Conservation (phyloP, 345 rosid genomes). For the Aquilaria yunnanensis region DNA sequence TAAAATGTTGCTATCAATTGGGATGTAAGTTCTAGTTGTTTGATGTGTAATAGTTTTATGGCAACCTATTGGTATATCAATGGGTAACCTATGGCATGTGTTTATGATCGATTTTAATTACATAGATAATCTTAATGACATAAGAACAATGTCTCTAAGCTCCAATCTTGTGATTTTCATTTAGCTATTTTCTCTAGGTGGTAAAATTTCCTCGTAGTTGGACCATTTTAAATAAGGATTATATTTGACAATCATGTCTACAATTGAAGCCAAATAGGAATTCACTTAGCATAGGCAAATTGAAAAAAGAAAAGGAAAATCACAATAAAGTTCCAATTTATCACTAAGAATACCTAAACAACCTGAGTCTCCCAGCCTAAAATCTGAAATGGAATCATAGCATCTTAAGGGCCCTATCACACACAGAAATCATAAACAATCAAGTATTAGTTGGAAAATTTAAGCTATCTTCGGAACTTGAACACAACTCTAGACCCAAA, state of each 20-base stretch:
- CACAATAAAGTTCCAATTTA: background rate
- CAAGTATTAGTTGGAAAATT: no score
- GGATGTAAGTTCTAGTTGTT: slow-evolving; percentile 70
- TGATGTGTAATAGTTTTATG: slow-evolving; percentile 93
- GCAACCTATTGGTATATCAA: slow-evolving; percentile 92
- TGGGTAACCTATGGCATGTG: slow-evolving; percentile 98
- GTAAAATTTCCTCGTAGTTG: no score
- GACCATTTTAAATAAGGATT: no score
- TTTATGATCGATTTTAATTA: no score
- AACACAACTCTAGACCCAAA: background rate
- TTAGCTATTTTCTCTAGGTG: no score
- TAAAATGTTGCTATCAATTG: slow-evolving; percentile 5
- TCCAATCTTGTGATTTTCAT: no score
- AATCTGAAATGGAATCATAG: slow-evolving; percentile 80
- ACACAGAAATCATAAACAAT: background rate
- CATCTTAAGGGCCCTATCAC: slow-evolving; percentile 79
- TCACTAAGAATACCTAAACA: slow-evolving; percentile 57
- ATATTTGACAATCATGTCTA: no score
- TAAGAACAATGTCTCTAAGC: no score
- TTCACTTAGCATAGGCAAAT: no score
- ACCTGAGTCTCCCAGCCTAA: slow-evolving; percentile 99
- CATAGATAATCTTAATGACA: no score
- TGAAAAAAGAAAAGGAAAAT: background rate
- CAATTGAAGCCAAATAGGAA: no score
- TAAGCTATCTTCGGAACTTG: no score